Evolutionary conservation across 2,329 filamentous ascomycete genomes (phyloP), one percentile per base, ranked within the genome.

Genomic region (Venturia oleaginea): DNA sequence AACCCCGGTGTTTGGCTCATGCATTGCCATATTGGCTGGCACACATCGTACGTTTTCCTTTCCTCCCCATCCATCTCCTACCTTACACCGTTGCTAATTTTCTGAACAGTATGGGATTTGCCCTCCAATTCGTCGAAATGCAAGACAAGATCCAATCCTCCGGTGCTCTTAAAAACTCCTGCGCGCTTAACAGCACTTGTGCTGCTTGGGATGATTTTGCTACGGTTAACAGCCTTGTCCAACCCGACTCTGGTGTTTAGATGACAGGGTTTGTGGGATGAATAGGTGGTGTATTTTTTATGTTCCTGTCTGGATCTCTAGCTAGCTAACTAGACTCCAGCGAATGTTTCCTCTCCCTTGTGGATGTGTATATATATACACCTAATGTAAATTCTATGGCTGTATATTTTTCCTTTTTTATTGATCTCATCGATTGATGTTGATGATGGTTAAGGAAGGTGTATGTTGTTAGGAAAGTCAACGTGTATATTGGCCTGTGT

Each of bases 1-100:
- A 76, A 76, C 34, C 74, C 73, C 0, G 74, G 74, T 11, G 69
- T 69, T 1, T 76, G 74, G 74, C 65, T 75, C 5, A 71, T 75
- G 70, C 74, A 76, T 66, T 76, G 74, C 65, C 73, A 76, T 32
- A 74, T 76, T 59, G 73, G 71, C 4, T 76, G 62, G 46, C 62
- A 64, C 48, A 57, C 63, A 22, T 48, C 37, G 46, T 63, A 55
- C 54, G 61, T 61, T 57, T 19, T 8, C 55, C 19, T n/a, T n/a
- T 11, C 22, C 51, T 19, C 34, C 24, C 51, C 37, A 8, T 15
- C 15, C 4, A 17, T 60, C 32, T 17, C 40, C 34, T 22, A 11
- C 1, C 37, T 3, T 4, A 1, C 13, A 37, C 13, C 2, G 8
- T 27, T 19, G 24, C 38, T 59, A 59, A 43, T 17, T 8, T 7